Conservation (phyloP, 768 basidiomycete species). For the Leccinum subtestaceum region DNA sequence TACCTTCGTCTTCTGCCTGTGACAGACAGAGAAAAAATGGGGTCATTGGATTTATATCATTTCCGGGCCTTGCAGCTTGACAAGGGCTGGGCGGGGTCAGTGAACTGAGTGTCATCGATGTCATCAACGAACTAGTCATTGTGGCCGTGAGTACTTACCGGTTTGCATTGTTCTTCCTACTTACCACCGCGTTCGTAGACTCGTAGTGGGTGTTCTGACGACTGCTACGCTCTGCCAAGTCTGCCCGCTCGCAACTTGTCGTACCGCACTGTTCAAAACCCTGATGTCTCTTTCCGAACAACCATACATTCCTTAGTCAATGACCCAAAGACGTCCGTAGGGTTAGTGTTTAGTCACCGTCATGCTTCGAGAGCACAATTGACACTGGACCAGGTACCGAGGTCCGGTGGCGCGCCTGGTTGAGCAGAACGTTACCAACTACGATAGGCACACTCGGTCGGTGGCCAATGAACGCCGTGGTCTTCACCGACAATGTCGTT, state of each 20-base stretch:
- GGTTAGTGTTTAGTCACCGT: neutral
- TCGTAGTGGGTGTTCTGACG: neutral
- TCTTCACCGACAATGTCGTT: no score
- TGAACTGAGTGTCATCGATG: neutral
- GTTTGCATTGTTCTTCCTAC: neutral
- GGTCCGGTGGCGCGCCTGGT: neutral
- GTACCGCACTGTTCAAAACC: neutral
- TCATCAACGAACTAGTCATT: neutral
- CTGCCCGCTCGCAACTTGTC: neutral
- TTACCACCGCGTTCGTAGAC: neutral
- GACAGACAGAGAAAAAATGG: neutral
- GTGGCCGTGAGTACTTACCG: neutral
- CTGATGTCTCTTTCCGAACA: neutral
- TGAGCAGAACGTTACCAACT: neutral
- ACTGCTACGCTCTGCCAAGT: slow-evolving; percentile 1
- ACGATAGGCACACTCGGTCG: neutral
- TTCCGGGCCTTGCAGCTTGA: neutral
- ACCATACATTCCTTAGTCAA: neutral
- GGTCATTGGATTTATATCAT: neutral
- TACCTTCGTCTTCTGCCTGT: neutral
- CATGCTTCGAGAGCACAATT: neutral
- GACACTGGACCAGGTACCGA: neutral
- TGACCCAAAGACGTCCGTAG: neutral
- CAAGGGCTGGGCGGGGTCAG: neutral
- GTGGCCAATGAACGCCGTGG: neutral